phyloP scores from a whole-genome alignment of 169 alveolate species.

The Prorocentrum cordatum region DNA sequence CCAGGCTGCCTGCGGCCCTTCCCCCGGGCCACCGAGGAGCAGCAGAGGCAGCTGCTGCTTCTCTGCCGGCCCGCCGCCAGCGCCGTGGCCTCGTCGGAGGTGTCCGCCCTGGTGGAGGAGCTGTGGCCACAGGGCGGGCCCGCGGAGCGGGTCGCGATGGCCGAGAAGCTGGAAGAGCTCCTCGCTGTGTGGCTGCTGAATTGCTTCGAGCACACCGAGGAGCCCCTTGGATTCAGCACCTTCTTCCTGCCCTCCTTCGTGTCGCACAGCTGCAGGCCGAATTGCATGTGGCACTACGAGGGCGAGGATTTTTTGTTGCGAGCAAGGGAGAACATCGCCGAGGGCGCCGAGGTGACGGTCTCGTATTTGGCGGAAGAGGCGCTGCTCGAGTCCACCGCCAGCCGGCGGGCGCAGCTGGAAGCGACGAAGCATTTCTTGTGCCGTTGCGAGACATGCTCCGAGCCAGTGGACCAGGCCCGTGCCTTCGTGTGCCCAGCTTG shows the following conservation, averaged over 20 bases:
- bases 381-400: slow-evolving; percentile 25
- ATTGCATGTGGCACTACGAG: slow-evolving; percentile 69
- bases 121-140: background rate
- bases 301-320: slow-evolving; percentile 32
- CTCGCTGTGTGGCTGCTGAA: slow-evolving; percentile 45
- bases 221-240: slow-evolving; percentile 53
- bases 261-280: slow-evolving; percentile 40
- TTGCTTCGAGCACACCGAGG: slow-evolving; percentile 65
- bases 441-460: slow-evolving; percentile 17
- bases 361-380: slow-evolving; percentile 44
- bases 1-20: background rate
- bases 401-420: slow-evolving; percentile 29
- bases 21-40: background rate
- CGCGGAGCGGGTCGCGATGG: background rate
- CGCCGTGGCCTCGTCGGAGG: background rate
- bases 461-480: slow-evolving; percentile 16
- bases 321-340: slow-evolving; percentile 18
- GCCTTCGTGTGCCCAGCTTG: slow-evolving; percentile 22
- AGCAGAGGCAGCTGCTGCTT: background rate
- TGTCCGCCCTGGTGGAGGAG: background rate
- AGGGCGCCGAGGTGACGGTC: slow-evolving; percentile 45
- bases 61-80: background rate
- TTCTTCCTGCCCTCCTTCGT: slow-evolving; percentile 54
- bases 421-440: slow-evolving; percentile 55
- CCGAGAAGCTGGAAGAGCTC: slow-evolving; percentile 16